phyloP scores from a whole-genome alignment of 768 basidiomycete genomes.

The Galerina sulciceps region DNA sequence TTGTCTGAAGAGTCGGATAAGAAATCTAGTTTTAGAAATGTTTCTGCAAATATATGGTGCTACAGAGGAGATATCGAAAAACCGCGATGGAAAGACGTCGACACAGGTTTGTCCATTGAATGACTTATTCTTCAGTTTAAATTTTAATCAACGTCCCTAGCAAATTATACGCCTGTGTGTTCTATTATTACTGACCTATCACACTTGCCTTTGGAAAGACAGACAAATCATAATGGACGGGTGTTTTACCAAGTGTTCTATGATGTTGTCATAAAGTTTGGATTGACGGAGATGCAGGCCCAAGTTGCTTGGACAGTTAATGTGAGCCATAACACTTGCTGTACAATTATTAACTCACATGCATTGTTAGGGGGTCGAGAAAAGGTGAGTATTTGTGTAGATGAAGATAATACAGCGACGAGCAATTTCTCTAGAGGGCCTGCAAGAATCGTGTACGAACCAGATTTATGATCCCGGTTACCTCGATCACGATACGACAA shows the following conservation, averaged over 20 bases:
- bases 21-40: background rate
- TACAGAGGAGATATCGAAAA: background rate
- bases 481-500: no score
- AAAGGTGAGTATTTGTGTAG: slow-evolving; percentile 27
- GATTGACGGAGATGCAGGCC: slow-evolving; percentile 51
- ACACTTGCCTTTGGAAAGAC: slow-evolving; percentile 15
- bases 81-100: slow-evolving; percentile 20
- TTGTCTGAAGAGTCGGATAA: background rate
- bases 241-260: slow-evolving; percentile 31
- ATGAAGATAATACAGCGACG: background rate
- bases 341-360: background rate
- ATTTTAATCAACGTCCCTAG: slow-evolving; percentile 13
- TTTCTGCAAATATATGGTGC: background rate
- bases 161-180: slow-evolving; percentile 29
- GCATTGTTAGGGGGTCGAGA: slow-evolving; percentile 36
- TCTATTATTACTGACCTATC: slow-evolving; percentile 27
- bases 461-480: background rate
- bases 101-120: slow-evolving; percentile 21
- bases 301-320: slow-evolving; percentile 50
- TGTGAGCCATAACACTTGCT: slow-evolving; percentile 24
- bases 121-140: background rate
- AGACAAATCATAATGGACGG: slow-evolving; percentile 5
- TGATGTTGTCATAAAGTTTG: slow-evolving; percentile 46
- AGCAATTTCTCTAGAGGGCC: slow-evolving; percentile 11
- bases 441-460: slow-evolving; percentile 31